These are phyloP conservation scores for Celoporthe dispersa DNA, from an alignment of 2,329 filamentous ascomycete species.

Conservation along the genomic window DNA sequence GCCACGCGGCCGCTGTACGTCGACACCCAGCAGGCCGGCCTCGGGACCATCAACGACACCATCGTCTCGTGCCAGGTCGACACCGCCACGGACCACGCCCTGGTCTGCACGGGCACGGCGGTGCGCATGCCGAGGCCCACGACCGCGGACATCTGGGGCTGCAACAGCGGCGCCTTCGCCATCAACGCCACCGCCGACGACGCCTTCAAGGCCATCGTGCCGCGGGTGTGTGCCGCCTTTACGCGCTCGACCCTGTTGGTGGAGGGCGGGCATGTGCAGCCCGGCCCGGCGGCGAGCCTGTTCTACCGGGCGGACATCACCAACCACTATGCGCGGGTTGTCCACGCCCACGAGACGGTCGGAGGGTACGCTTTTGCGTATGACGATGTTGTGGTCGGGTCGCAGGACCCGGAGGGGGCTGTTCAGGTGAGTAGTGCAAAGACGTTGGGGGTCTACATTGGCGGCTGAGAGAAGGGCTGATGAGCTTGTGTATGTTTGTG, in stretches of 20 bases:
- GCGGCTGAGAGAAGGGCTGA: background rate
- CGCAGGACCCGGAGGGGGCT: slow-evolving; percentile 52
- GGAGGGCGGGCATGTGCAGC: slow-evolving; percentile 52
- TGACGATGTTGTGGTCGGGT: slow-evolving; percentile 65
- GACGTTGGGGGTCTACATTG: slow-evolving; percentile 11
- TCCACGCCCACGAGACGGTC: slow-evolving; percentile 64
- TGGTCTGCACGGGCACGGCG: slow-evolving; percentile 48
- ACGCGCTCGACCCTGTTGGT: slow-evolving; percentile 51
- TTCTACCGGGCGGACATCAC: slow-evolving; percentile 53
- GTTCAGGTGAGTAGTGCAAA: slow-evolving; percentile 17
- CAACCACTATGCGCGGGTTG: slow-evolving; percentile 62
- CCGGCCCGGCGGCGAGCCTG: slow-evolving; percentile 39
- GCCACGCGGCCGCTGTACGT: slow-evolving; percentile 43
- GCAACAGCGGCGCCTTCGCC: slow-evolving; percentile 53
- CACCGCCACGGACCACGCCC: slow-evolving; percentile 38
- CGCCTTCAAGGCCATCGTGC: slow-evolving; percentile 48
- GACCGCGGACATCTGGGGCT: slow-evolving; percentile 54
- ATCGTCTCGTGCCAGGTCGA: slow-evolving; percentile 45
- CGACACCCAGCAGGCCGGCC: slow-evolving; percentile 44
- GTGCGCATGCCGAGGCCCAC: slow-evolving; percentile 47
- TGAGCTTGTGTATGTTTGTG: too few relatives aligned
- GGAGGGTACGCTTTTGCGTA: slow-evolving; percentile 71
- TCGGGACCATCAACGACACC: slow-evolving; percentile 36
- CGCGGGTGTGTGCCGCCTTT: slow-evolving; percentile 57
- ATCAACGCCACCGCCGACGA: slow-evolving; percentile 41